Evolutionary conservation across 805 yeast genomes (phyloP).

Genomic region (Candida ipomoeae): DNA sequence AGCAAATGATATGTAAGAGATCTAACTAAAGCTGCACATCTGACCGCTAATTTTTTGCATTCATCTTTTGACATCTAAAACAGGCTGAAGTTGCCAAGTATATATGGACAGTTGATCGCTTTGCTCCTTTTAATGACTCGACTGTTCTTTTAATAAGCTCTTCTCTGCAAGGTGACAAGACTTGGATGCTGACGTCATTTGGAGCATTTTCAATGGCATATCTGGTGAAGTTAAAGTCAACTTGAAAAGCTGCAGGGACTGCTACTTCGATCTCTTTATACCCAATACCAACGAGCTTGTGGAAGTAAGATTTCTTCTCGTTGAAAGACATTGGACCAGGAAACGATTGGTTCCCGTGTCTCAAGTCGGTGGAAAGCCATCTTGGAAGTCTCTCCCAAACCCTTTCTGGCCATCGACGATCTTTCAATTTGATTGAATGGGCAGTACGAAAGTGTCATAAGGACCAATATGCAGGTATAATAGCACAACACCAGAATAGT

Average conservation of each 20-base stretch:
- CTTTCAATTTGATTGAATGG: conserved; percentile 33
- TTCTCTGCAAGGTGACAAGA: conserved; percentile 71
- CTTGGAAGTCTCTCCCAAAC: conserved; percentile 62
- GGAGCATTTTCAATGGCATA: conserved; percentile 72
- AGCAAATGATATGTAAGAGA: conserved; percentile 45
- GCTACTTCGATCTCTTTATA: conserved; percentile 83
- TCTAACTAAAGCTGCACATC: conserved; percentile 58
- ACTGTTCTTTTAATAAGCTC: conserved; percentile 68
- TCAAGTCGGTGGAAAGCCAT: conserved; percentile 78
- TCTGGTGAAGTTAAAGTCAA: conserved; percentile 76
- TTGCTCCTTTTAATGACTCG: conserved; percentile 70
- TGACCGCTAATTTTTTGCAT: conserved; percentile 57
- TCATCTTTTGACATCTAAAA: conserved; percentile 64
- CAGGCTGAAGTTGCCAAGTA: conserved; percentile 74
- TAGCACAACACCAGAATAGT: too few species aligned
- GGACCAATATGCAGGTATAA: too few species aligned
- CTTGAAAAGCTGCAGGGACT: conserved; percentile 76
- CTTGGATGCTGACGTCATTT: conserved; percentile 72
- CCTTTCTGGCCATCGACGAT: conserved; percentile 68
- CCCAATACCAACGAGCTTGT: conserved; percentile 65
- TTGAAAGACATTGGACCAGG: conserved; percentile 84
- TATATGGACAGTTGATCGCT: conserved; percentile 69
- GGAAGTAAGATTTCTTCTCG: conserved; percentile 70
- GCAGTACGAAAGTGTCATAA: too few species aligned
- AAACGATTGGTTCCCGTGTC: conserved; percentile 81